Evolutionary conservation across 805 yeast genomes (phyloP).

Genomic region (Kluyveromyces nonfermentans): DNA sequence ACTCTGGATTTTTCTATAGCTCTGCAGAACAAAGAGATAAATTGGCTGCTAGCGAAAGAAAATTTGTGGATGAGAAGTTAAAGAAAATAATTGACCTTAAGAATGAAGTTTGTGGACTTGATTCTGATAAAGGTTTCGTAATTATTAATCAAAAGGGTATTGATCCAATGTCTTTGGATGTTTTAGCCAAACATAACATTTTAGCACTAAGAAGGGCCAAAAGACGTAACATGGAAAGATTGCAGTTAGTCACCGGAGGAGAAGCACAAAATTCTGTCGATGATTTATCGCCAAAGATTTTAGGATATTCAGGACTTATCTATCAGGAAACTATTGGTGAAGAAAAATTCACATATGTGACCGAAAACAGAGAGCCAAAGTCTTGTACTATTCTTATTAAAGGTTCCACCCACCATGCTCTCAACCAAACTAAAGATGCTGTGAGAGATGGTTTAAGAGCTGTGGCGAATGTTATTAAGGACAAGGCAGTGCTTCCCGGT

Average conservation of each 20-base stretch:
- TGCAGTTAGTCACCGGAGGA: slow-evolving; percentile 94
- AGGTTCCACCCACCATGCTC: slow-evolving; percentile 84
- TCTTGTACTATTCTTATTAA: slow-evolving; percentile 86
- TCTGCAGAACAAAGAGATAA: slow-evolving; percentile 94
- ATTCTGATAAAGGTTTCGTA: slow-evolving; percentile 70
- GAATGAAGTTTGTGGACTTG: slow-evolving; percentile 79
- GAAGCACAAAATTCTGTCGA: slow-evolving; percentile 97
- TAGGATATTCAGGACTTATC: slow-evolving; percentile 86
- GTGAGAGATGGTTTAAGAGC: slow-evolving; percentile 95
- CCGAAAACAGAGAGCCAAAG: slow-evolving; percentile 82
- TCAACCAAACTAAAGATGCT: slow-evolving; percentile 92
- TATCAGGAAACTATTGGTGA: slow-evolving; percentile 93
- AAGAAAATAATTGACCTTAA: slow-evolving; percentile 86
- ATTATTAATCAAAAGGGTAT: slow-evolving; percentile 97
- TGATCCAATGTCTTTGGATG: slow-evolving; percentile 95
- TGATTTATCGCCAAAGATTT: slow-evolving; percentile 65
- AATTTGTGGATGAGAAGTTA: slow-evolving; percentile 88
- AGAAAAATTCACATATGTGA: slow-evolving; percentile 93
- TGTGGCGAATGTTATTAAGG: slow-evolving; percentile 83
- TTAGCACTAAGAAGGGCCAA: slow-evolving; percentile 95
- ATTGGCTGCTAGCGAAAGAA: slow-evolving; percentile 86
- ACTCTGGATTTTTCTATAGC: slow-evolving; percentile 90
- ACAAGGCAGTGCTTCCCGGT: slow-evolving; percentile 83
- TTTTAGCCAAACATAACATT: slow-evolving; percentile 85
- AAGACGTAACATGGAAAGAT: slow-evolving; percentile 97